These are phyloP conservation scores for Athelia psychrophila DNA, from an alignment of 1,284 basidiomycete genomes.

Conservation along the genomic window DNA sequence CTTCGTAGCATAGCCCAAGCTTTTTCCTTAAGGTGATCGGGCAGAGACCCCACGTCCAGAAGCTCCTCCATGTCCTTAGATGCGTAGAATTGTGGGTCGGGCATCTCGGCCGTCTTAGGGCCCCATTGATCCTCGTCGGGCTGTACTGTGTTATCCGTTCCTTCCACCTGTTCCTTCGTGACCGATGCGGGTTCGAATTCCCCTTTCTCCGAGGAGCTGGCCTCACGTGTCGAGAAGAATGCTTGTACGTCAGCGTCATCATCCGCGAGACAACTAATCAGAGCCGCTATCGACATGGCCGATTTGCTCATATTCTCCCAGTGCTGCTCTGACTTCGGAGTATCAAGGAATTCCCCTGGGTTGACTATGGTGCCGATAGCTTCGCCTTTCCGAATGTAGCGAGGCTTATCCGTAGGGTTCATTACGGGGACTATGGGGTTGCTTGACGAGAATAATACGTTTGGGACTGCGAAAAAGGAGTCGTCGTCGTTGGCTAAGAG, in stretches of 20 bases:
- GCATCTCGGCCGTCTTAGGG: constrained; percentile 1
- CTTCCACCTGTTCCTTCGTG: no score
- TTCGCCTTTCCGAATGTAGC: neutral
- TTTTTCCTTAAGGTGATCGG: constrained; percentile 3
- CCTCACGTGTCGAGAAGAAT: neutral
- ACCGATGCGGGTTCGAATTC: no score
- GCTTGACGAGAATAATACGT: neutral
- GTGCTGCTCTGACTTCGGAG: neutral
- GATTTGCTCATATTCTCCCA: neutral
- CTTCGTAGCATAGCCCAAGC: constrained; percentile 8
- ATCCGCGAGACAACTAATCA: no score
- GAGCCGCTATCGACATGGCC: no score
- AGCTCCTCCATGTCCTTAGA: constrained; percentile 5
- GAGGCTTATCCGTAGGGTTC: neutral
- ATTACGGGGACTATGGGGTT: neutral
- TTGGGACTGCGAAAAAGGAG: neutral
- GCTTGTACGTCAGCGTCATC: no score
- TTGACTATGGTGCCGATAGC: neutral
- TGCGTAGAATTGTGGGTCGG: constrained; percentile 8
- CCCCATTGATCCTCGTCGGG: no score
- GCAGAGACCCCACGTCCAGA: constrained; percentile 12
- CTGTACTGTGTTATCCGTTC: no score
- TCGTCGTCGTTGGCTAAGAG: neutral
- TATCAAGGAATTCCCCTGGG: neutral
- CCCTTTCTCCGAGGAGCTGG: no score